phyloP scores from a whole-genome alignment of 2,329 filamentous ascomycete species.

The Pyrenochaeta sp. region DNA sequence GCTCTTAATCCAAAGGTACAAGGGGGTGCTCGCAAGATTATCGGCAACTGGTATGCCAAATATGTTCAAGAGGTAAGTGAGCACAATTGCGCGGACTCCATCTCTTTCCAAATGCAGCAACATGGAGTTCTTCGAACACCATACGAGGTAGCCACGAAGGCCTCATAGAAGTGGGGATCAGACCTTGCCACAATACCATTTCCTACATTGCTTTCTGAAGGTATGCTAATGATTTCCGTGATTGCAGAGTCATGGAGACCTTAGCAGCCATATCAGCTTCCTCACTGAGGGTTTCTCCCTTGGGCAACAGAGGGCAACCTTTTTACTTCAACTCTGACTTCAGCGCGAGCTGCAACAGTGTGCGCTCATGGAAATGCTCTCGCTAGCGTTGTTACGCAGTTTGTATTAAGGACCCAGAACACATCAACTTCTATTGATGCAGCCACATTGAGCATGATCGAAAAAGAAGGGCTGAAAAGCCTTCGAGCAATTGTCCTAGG shows the following conservation, averaged over 20 bases:
- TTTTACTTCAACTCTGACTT: slow-evolving; percentile 52
- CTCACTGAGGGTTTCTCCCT: slow-evolving; percentile 54
- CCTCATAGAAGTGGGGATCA: too few species aligned
- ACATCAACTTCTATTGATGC: neutral
- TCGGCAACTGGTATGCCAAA: slow-evolving; percentile 56
- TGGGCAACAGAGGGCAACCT: slow-evolving; percentile 58
- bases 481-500: slow-evolving; percentile 33
- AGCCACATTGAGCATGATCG: neutral
- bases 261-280: slow-evolving; percentile 34
- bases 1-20: slow-evolving; percentile 53
- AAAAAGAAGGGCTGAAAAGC: slow-evolving; percentile 10
- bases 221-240: neutral
- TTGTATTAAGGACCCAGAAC: slow-evolving; percentile 30
- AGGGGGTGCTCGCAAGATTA: slow-evolving; percentile 56
- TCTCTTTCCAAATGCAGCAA: neutral
- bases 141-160: neutral
- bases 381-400: slow-evolving; percentile 43
- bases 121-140: neutral
- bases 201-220: neutral
- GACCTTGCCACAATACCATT: too few species aligned
- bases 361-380: slow-evolving; percentile 55
- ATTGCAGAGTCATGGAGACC: slow-evolving; percentile 4
- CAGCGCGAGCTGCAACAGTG: slow-evolving; percentile 33
- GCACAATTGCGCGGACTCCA: neutral
- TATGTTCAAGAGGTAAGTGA: slow-evolving; percentile 29